A percentile compares a stretch with the other conserved stretches of the same genome.
Evolutionary conservation across 345 rosid genomes (phyloP).

Genomic region (sweet orange (Citrus sinensis)): DVS_A1.0 CM039167.1:7090501-7091000

Average conservation of each 20-base stretch:
- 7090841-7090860: conserved; percentile 73
- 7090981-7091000: conserved; percentile 77
- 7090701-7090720: conserved; percentile 79
- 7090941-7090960: conserved; percentile 78
- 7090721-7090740: conserved; percentile 67
- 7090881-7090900: conserved; percentile 92
- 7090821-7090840: conserved; percentile 18
- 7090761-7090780: conserved; percentile 52
- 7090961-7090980: conserved; percentile 88
- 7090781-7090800: not conserved
- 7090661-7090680: conserved; percentile 89
- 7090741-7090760: conserved; percentile 76
- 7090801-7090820: not conserved
- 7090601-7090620: conserved; percentile 28
- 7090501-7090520: conserved; percentile 82
- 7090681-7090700: conserved; percentile 70
- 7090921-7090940: conserved; percentile 71
- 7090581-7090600: not conserved
- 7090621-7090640: conserved; percentile 60
- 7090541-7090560: conserved; percentile 67
- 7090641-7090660: conserved; percentile 91
- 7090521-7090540: conserved; percentile 95
- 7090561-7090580: conserved; percentile 11
- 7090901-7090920: conserved; percentile 86
- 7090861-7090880: conserved; percentile 85